Evolutionary conservation across 306 rosid species (phyloP), one percentile per base, ranked within the genome.

Genomic region (Bauhinia variegata): DNA sequence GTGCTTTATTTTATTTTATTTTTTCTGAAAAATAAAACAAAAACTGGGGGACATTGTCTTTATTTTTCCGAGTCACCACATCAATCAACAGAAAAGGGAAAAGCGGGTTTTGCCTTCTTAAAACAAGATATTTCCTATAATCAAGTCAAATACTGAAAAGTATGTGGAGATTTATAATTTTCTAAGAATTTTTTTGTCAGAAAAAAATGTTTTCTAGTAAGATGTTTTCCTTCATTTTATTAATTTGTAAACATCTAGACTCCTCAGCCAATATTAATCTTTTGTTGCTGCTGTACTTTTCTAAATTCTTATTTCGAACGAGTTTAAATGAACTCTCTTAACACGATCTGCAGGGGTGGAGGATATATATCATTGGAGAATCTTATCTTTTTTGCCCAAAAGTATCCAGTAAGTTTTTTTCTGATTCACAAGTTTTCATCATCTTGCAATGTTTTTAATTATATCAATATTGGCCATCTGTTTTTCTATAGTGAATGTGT

Each of bases 351-450:
- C 79, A 93, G 99, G 88, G 97, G 99, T 63, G 99, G 97, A 41
- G 99, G 99, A 36, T 88, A 73, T 77, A 79, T 93, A 72, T 93
- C 99, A 54, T 62, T 93, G 82, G 97, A 89, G 86, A 93, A 93
- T 77, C 99, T 93, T 13, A 93, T 88, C 74, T 93, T 79, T 79
- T 93, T 90, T 70, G 95, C 95, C 13, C 81, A 52, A 71, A 81
- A 76, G 32, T 93, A 86, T 83, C 97, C 92, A 44, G 99, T 93
- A 76, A 59, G 93, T 80, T 72, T 74, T 46, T 84, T 63, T 68
- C 41, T 60, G 15, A 42, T 11, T 11, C 4, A 12, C 11, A 10
- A 13, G 65, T 13, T 60, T 8, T 41, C 37, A 39, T 60, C 50
- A 39, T 60, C 49, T 8, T 60, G 34, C 50, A 23, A 1, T 23